These are phyloP conservation scores for Aegilops bicornis DNA, from an alignment of 176 grass and related monocot species.

Conservation along the genomic window DNA sequence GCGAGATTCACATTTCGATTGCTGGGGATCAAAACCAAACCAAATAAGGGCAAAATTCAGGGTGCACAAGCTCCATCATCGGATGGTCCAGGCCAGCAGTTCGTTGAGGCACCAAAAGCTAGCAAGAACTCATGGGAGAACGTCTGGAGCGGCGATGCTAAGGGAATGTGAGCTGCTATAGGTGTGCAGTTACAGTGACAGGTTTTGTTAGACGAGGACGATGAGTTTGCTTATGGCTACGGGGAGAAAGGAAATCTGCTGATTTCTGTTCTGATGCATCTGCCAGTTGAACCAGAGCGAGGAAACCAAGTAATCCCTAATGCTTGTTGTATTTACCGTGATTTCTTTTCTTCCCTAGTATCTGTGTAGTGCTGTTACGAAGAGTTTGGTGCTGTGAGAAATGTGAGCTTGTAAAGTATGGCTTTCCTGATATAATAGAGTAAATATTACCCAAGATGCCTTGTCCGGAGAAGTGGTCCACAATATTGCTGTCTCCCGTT, in stretches of 20 bases:
- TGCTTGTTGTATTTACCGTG: background rate
- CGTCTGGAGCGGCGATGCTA: constrained; percentile 52
- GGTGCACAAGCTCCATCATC: constrained; percentile 11
- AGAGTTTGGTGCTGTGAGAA: background rate
- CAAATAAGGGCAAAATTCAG: constrained; percentile 41
- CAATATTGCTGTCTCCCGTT: background rate
- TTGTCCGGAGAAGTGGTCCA: constrained; percentile 9
- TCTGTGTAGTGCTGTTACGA: constrained; percentile 4
- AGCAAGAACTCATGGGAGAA: constrained; percentile 65
- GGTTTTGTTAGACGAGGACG: background rate
- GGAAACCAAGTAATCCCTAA: constrained; percentile 29
- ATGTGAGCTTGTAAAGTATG: constrained; percentile 2
- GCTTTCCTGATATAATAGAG: background rate
- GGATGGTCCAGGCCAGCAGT: constrained; percentile 26
- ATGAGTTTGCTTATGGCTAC: background rate
- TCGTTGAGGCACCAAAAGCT: constrained; percentile 40
- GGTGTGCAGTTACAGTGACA: background rate
- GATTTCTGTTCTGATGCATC: constrained; percentile 1
- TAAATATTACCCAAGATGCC: background rate
- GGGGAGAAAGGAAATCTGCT: constrained; percentile 14
- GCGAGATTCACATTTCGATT: constrained; percentile 58
- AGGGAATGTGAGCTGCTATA: constrained; percentile 29
- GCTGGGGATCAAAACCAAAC: constrained; percentile 64
- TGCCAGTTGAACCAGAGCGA: constrained; percentile 3
- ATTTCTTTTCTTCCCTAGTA: constrained; percentile 21